phyloP scores from a whole-genome alignment of 2,329 filamentous ascomycete genomes.

The Botrytis cinerea region DNA sequence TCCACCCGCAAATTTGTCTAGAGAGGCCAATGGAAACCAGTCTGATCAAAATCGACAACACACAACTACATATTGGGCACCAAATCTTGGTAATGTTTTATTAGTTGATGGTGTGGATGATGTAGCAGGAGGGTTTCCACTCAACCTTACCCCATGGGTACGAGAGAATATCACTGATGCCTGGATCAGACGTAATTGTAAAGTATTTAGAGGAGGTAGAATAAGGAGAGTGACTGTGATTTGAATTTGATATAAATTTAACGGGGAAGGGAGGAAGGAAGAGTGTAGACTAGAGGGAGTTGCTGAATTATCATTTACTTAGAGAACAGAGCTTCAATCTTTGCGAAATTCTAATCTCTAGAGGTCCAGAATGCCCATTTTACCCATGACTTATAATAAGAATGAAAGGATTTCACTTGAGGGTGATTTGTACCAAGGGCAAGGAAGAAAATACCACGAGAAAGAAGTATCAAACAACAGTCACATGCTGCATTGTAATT shows the following conservation, averaged over 20 bases:
- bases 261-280: background rate
- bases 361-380: background rate
- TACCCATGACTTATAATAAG: background rate
- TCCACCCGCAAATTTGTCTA: background rate
- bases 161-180: background rate
- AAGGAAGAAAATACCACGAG: background rate
- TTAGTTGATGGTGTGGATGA: background rate
- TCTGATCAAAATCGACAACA: background rate
- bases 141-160: background rate
- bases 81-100: background rate
- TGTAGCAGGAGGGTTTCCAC: background rate
- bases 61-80: accelerated
- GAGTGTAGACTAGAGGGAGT: background rate
- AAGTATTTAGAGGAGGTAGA: background rate
- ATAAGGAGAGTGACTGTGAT: background rate
- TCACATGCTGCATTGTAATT: background rate
- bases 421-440: background rate
- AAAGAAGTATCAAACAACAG: background rate
- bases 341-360: background rate
- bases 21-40: too few species aligned
- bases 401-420: background rate
- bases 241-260: background rate
- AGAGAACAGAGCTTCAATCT: background rate
- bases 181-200: background rate
- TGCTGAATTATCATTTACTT: background rate